phyloP scores from a whole-genome alignment of 2,329 filamentous ascomycete species.

The Neonectria neomacrospora region DNA sequence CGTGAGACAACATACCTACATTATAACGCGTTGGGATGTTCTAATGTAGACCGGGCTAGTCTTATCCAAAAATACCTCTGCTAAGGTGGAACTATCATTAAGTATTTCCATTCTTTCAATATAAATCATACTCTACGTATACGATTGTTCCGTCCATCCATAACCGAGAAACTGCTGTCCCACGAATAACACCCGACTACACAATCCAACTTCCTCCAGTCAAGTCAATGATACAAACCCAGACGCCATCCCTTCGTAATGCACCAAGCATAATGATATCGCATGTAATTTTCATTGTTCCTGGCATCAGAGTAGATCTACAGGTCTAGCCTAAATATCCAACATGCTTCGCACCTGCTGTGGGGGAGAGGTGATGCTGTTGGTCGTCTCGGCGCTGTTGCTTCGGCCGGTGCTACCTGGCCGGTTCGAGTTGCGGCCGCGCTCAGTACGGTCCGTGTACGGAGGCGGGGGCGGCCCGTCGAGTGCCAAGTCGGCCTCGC shows the following conservation, averaged over 20 bases:
- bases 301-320: no score
- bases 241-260: constrained; percentile 22
- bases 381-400: constrained; percentile 58
- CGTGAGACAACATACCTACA: neutral
- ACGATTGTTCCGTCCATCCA: neutral
- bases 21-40: no score
- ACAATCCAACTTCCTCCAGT: constrained; percentile 18
- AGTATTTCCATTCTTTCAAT: constrained; percentile 11
- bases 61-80: no score
- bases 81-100: constrained; percentile 1
- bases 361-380: constrained; percentile 60
- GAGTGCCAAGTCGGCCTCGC: constrained; percentile 53
- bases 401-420: constrained; percentile 53
- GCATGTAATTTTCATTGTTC: constrained; percentile 1
- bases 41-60: no score
- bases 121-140: constrained; percentile 15
- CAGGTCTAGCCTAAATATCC: constrained; percentile 56
- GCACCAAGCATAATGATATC: constrained; percentile 20
- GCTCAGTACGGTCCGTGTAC: constrained; percentile 46
- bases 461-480: constrained; percentile 59
- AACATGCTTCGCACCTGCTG: constrained; percentile 69
- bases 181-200: constrained; percentile 1
- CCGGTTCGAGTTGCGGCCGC: constrained; percentile 43
- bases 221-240: constrained; percentile 16
- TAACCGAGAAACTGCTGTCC: neutral